Evolutionary conservation across 192 early-diverging fungal species (phyloP), one percentile per base, ranked within the genome.

Genomic region (Coemansia sp.): DNA sequence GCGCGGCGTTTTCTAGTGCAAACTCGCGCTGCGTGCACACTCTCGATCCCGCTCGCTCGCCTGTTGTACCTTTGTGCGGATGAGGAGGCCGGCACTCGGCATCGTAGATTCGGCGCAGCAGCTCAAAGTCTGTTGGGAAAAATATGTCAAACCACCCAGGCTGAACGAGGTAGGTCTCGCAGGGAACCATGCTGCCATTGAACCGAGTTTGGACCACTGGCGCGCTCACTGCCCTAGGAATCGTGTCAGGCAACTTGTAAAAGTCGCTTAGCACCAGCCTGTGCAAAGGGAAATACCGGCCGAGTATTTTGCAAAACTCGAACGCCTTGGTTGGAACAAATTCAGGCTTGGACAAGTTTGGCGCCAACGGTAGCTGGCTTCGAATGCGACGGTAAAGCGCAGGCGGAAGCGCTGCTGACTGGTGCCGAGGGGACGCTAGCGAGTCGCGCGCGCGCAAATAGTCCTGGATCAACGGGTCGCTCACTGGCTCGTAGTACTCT

Each of bases 161-260:
- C 76, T 95, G 94, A 8, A 99, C 96, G 77, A 99, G 91, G 66
- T 96, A 97, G 0, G 95, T 97, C 29, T 91, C 91, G 65, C 94
- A 96, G 14, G 97, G 91, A 7, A 99, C 91, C 94, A 97, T 99
- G 25, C 85, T 87, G 2, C 93, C 90, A 49, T 87, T 71, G 74
- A 94, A 95, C 7, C 95, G 82, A 9, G 95, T 99, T 81, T 99
- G 97, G 7, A 98, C 96, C 1, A 98, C 97, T 0, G 97, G 97
- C 29, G 90, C 94, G 64, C 91, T 85, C 17, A 91, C 79, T 5
- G 95, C 95, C 14, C 40, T 46, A 1, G 78, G 76, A 37, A 98
- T 87, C 2, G 94, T 85, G 59, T 98, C 92, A 0, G 96, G 94
- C 19, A 99, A 80, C 27, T 65, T 66, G 64, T 82, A 89, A 82